A percentile compares a stretch with the other conserved stretches of the same genome.
Conservation (phyloP, 768 basidiomycete genomes). For the Grammothele lineata region DNA sequence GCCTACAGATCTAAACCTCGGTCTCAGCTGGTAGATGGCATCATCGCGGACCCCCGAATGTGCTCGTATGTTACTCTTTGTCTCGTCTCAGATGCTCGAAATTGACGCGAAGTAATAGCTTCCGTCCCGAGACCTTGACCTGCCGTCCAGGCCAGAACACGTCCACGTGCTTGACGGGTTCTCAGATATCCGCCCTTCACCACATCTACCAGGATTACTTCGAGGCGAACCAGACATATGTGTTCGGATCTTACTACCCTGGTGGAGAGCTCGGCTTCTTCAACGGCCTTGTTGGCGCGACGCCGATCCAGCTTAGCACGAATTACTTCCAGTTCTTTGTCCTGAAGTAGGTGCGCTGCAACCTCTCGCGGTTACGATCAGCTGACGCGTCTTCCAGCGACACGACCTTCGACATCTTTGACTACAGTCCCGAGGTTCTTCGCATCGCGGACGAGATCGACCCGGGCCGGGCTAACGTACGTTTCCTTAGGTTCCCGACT, state of each 20-base stretch:
- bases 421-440: too few relatives aligned
- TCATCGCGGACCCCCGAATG: constrained; percentile 18
- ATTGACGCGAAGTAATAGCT: not conserved
- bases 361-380: too few relatives aligned
- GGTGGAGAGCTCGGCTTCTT: constrained; percentile 17
- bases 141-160: constrained; percentile 19
- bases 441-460: not conserved
- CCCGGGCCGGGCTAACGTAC: constrained; percentile 17
- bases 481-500: not conserved
- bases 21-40: constrained; percentile 19
- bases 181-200: constrained; percentile 22
- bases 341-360: too few relatives aligned
- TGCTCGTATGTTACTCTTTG: constrained; percentile 9
- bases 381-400: constrained; percentile 7
- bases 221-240: constrained; percentile 18
- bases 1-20: too few relatives aligned
- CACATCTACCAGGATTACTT: constrained; percentile 18
- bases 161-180: constrained; percentile 19
- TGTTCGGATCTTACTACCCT: constrained; percentile 22
- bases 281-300: not conserved
- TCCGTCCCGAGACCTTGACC: constrained; percentile 23
- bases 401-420: not conserved
- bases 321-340: too few relatives aligned
- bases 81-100: too few relatives aligned
- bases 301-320: constrained; percentile 3